Conservation (phyloP, 805 yeast species). For the Teunomyces barrocoloradensis region DNA sequence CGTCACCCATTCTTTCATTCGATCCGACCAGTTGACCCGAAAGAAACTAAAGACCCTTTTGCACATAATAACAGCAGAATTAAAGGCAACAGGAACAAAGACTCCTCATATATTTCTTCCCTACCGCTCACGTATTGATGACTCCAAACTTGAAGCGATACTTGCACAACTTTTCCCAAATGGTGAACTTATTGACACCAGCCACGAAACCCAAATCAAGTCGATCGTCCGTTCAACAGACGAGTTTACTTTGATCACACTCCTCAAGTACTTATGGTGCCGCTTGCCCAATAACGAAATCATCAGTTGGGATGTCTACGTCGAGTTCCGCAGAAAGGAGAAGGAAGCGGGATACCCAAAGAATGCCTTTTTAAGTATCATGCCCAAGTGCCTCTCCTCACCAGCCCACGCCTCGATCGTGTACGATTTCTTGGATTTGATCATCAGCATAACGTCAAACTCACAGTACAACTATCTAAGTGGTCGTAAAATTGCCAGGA, state of each 20-base stretch:
- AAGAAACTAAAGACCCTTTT: conserved; percentile 65
- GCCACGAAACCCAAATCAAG: conserved; percentile 37
- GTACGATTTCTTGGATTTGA: conserved; percentile 79
- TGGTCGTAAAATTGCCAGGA: conserved; percentile 74
- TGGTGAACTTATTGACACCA: conserved; percentile 42
- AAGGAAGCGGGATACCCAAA: conserved; percentile 63
- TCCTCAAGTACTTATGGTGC: conserved; percentile 83
- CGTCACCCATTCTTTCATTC: conserved; percentile 7
- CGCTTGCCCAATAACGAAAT: conserved; percentile 76
- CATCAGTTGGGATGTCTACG: conserved; percentile 83
- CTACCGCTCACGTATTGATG: conserved; percentile 68
- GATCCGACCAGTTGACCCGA: conserved; percentile 49
- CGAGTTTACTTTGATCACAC: conserved; percentile 68
- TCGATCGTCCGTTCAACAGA: conserved; percentile 49
- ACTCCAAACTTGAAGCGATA: conserved; percentile 55
- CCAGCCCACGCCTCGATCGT: conserved; percentile 89
- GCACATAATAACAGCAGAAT: conserved; percentile 67
- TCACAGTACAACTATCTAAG: conserved; percentile 74
- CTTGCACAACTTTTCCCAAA: conserved; percentile 57
- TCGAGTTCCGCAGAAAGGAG: conserved; percentile 65
- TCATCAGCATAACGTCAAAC: conserved; percentile 75
- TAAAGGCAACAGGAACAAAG: conserved; percentile 67
- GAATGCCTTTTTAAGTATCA: conserved; percentile 71
- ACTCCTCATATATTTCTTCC: conserved; percentile 77
- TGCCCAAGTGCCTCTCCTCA: conserved; percentile 81